Percentiles rank a stretch among this genome's conserved stretches.
phyloP scores from a whole-genome alignment of 352 stramenopile genomes.

The Phytophthora vignae region DNA sequence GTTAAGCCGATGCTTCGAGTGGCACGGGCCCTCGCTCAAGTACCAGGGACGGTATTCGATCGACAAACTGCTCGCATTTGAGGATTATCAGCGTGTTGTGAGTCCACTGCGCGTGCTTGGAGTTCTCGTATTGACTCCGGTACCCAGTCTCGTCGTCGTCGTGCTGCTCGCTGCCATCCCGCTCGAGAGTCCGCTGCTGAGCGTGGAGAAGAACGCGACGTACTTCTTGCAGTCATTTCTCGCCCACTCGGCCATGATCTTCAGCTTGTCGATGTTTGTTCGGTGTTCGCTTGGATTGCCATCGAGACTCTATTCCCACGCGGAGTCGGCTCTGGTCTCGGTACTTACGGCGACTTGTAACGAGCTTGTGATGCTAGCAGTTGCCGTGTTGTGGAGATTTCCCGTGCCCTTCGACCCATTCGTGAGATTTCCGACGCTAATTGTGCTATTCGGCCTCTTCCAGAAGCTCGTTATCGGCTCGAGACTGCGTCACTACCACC shows the following conservation, averaged over 20 bases:
- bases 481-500: background rate
- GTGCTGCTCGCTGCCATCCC: constrained; percentile 17
- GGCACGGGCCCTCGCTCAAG: background rate
- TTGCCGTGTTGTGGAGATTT: constrained; percentile 23
- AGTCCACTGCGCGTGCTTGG: constrained; percentile 14
- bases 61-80: constrained; percentile 29
- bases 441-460: background rate
- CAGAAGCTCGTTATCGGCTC: background rate
- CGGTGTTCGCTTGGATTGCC: constrained; percentile 17
- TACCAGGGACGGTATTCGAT: constrained; percentile 31
- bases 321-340: constrained; percentile 9
- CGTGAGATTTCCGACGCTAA: background rate
- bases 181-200: constrained; percentile 8
- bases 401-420: constrained; percentile 21
- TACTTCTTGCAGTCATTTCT: constrained; percentile 24
- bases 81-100: constrained; percentile 23
- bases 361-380: constrained; percentile 12
- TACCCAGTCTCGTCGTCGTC: constrained; percentile 16
- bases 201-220: background rate
- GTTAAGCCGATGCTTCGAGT: constrained; percentile 4
- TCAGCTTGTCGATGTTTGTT: constrained; percentile 21
- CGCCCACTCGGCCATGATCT: constrained; percentile 14
- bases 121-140: constrained; percentile 23
- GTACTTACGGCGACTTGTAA: constrained; percentile 7
- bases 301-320: constrained; percentile 20